Evolutionary conservation across 805 yeast genomes (phyloP), one percentile per base, ranked within the genome.

Genomic region (Ogataea nitratoaversa): DNA sequence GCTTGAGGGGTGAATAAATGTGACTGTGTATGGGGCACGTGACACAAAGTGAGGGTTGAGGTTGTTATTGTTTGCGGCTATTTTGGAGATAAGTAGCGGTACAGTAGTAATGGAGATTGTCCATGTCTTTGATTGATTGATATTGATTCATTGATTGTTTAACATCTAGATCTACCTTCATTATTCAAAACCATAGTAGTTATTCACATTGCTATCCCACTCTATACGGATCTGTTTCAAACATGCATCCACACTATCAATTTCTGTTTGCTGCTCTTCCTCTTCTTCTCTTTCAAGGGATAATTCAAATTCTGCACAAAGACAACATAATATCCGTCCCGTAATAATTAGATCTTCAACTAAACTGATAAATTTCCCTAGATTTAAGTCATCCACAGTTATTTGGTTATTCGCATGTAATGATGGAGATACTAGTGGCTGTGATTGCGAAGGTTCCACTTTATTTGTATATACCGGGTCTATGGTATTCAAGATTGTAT

Each of bases 101-200:
- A n/a, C n/a, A n/a, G n/a, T n/a, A n/a, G n/a, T n/a, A n/a, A 23
- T 8, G 11, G 25, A n/a, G 32, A 14, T 30, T 30, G 16, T 30
- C 18, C 14, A 14, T 3, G n/a, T n/a, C n/a, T n/a, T n/a, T n/a
- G n/a, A n/a, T n/a, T n/a, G n/a, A n/a, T n/a, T n/a, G n/a, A n/a
- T n/a, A n/a, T n/a, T n/a, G n/a, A n/a, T n/a, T n/a, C n/a, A n/a
- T n/a, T n/a, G n/a, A n/a, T n/a, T n/a, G n/a, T n/a, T n/a, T n/a
- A n/a, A n/a, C n/a, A n/a, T n/a, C n/a, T n/a, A n/a, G n/a, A n/a
- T n/a, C n/a, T n/a, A n/a, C n/a, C n/a, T n/a, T n/a, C n/a, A n/a
- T 30, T 14, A 65, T 47, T 66, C 69, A 43, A 63, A 61, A 4
- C 65, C 63, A 45, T 63, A 65, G 19, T 59, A 41, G 41, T 61